Evolutionary conservation across 306 rosid genomes (phyloP).

Genomic region (Lathyrus oleraceus): DNA sequence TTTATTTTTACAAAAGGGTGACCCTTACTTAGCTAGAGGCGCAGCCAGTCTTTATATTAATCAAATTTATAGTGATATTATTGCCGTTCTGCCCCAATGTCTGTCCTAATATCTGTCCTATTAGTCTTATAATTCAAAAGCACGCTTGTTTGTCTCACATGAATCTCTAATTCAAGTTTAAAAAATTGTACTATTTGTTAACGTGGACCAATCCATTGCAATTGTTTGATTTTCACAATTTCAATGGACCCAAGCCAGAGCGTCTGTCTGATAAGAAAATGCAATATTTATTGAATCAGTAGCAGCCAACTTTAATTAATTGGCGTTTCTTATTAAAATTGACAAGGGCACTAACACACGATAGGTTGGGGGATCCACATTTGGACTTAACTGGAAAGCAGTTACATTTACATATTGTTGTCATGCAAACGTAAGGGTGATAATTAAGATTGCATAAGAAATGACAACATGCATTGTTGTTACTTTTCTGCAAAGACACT

Average conservation of each 20-base stretch:
- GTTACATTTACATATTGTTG: conserved; percentile 28
- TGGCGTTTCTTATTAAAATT: conserved; percentile 25
- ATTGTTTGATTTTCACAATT: conserved; percentile 21
- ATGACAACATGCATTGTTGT: conserved; percentile 44
- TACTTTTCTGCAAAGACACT: conserved; percentile 34
- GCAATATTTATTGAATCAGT: conserved; percentile 30
- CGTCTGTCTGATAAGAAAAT: conserved; percentile 39
- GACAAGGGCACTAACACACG: conserved; percentile 43
- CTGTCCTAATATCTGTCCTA: conserved; percentile 55
- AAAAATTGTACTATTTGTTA: conserved; percentile 30
- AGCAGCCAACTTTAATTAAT: conserved; percentile 21
- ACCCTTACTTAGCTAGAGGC: conserved; percentile 9
- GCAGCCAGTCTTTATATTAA: neutral
- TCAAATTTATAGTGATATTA: conserved; percentile 22
- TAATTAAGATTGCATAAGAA: conserved; percentile 44
- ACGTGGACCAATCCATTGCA: conserved; percentile 36
- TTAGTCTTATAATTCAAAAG: conserved; percentile 35
- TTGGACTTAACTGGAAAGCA: conserved; percentile 29
- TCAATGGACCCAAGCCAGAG: conserved; percentile 39
- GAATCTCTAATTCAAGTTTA: conserved; percentile 28
- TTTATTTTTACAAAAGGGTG: conserved; percentile 2
- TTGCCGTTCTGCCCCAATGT: conserved; percentile 36
- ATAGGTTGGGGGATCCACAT: conserved; percentile 44
- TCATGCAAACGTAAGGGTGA: conserved; percentile 38
- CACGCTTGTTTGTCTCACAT: conserved; percentile 44